phyloP scores from a whole-genome alignment of 2,329 filamentous ascomycete species.

The Pseudohalonectria lignicola region DNA sequence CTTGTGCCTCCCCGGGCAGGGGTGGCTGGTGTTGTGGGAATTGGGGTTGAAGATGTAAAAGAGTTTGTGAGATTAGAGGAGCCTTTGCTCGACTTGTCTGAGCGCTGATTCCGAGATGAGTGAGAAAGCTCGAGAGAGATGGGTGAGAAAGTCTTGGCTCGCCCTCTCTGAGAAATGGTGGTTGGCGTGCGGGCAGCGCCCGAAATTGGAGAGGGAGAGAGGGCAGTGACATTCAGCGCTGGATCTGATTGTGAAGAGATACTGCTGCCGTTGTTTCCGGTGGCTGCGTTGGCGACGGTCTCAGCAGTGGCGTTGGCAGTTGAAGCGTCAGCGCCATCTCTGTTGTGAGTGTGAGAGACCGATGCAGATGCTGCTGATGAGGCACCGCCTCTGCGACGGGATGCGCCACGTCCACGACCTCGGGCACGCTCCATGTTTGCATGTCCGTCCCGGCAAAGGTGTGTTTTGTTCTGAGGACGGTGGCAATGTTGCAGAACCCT shows the following conservation, averaged over 20 bases:
- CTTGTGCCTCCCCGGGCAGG: constrained; percentile 3
- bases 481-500: too few species aligned
- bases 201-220: not conserved
- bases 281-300: not conserved
- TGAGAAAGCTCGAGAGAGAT: not conserved
- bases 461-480: too few species aligned
- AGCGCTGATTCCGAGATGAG: constrained; percentile 1
- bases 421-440: constrained; percentile 9
- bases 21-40: constrained; percentile 13
- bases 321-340: too few species aligned
- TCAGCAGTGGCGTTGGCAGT: constrained; percentile 4
- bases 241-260: not conserved
- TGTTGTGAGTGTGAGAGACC: constrained; percentile 1
- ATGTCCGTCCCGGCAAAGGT: too few species aligned
- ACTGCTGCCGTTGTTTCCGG: not conserved
- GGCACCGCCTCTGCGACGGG: constrained; percentile 7
- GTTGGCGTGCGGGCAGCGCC: not conserved
- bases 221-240: not conserved
- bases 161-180: not conserved
- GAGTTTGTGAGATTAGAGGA: constrained; percentile 18
- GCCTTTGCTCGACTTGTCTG: constrained; percentile 17
- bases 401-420: constrained; percentile 6
- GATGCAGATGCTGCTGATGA: constrained; percentile 3
- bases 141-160: not conserved
- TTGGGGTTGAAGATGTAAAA: constrained; percentile 24